Percentiles rank a stretch among this genome's conserved stretches.
Conservation (phyloP, 331 rosid species). For the Dryas integrifolia region DNA sequence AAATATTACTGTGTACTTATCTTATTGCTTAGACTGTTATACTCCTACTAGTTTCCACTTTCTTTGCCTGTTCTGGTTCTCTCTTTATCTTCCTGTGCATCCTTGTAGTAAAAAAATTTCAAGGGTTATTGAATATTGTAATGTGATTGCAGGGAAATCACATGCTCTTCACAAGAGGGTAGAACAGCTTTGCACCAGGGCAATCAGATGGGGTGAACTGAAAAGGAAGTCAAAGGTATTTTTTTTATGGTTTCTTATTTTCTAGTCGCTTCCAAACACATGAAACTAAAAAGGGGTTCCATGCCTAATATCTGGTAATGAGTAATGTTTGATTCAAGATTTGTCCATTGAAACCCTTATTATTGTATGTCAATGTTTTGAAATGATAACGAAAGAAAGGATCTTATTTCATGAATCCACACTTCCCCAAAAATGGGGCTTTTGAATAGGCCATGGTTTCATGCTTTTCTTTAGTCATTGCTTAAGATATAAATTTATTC, state of each 20-base stretch:
- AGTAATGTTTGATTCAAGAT: neutral
- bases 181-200: constrained; percentile 91
- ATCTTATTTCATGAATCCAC: neutral
- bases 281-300: constrained; percentile 4
- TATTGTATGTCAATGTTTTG: neutral
- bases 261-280: neutral
- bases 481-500: neutral
- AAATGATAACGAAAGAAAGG: neutral
- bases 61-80: neutral
- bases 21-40: constrained; percentile 2
- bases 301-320: neutral
- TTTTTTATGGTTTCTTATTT: neutral
- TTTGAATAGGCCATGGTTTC: neutral
- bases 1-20: neutral
- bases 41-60: neutral
- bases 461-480: neutral
- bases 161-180: constrained; percentile 97
- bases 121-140: constrained; percentile 8
- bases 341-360: neutral
- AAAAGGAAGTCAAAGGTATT: constrained; percentile 83
- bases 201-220: constrained; percentile 88
- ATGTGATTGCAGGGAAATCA: constrained; percentile 70
- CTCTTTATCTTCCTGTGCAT: neutral
- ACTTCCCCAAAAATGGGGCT: neutral
- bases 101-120: neutral